A percentile compares a stretch with the other conserved stretches of the same genome.
Evolutionary conservation across 805 yeast genomes (phyloP).

Genomic region (Wickerhamomyces strasburgensis): DNA sequence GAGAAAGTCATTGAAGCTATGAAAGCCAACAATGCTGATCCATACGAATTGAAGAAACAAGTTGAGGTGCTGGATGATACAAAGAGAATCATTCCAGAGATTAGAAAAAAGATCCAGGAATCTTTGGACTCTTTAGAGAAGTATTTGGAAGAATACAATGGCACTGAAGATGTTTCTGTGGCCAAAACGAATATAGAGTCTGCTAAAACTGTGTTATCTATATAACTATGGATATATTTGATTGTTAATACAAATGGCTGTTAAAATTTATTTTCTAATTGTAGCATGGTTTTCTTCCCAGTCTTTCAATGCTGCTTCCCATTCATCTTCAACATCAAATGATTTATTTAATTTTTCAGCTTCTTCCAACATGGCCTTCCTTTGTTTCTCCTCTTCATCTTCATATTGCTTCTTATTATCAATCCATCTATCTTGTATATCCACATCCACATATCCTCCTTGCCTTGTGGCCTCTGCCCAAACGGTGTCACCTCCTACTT

Average conservation of each 20-base stretch:
- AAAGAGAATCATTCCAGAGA: constrained; percentile 44
- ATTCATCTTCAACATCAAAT: constrained; percentile 60
- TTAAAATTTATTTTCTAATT: constrained; percentile 10
- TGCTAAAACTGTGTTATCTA: constrained; percentile 24
- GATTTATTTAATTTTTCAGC: constrained; percentile 36
- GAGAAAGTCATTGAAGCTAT: constrained; percentile 41
- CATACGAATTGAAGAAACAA: constrained; percentile 58
- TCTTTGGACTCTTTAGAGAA: constrained; percentile 35
- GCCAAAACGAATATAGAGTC: constrained; percentile 24
- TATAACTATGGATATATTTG: neutral
- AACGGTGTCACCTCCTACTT: constrained; percentile 92
- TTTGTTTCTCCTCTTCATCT: constrained; percentile 45
- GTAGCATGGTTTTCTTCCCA: constrained; percentile 45
- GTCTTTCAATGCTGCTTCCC: constrained; percentile 60
- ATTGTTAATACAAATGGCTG: neutral
- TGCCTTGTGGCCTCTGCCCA: constrained; percentile 97
- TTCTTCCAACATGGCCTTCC: constrained; percentile 37
- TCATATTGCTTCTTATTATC: constrained; percentile 80
- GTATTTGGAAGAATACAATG: constrained; percentile 33
- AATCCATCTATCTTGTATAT: constrained; percentile 94
- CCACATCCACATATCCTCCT: constrained; percentile 53
- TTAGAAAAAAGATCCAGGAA: constrained; percentile 38
- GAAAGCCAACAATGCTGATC: constrained; percentile 45
- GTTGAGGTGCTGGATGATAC: constrained; percentile 52
- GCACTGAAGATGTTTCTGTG: constrained; percentile 27